phyloP scores from a whole-genome alignment of 176 grass and related monocot species.

The Dendrocalamus sinicus region DNA sequence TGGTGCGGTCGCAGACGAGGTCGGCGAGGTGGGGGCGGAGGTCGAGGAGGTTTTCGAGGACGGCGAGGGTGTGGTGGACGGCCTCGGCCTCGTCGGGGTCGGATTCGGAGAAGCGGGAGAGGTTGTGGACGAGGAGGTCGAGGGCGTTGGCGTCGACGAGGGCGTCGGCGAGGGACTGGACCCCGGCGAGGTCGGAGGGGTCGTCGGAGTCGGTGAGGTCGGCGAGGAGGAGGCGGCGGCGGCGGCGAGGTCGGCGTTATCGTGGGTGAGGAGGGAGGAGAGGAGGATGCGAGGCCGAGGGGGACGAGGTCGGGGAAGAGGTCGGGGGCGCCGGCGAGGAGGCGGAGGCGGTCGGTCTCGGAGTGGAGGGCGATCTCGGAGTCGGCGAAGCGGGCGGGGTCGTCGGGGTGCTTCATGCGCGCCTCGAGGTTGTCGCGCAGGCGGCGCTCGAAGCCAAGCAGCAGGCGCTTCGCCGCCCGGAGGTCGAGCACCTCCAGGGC shows the following conservation, averaged over 20 bases:
- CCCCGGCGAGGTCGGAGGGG: constrained; percentile 60
- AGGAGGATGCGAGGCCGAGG: constrained; percentile 71
- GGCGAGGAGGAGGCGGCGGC: constrained; percentile 75
- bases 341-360: constrained; percentile 75
- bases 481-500: constrained; percentile 81
- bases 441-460: constrained; percentile 84
- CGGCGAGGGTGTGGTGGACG: constrained; percentile 72
- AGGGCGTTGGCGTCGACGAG: constrained; percentile 81
- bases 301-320: constrained; percentile 85
- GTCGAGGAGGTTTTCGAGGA: constrained; percentile 91
- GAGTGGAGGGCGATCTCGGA: constrained; percentile 85
- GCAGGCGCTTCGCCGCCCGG: constrained; percentile 76
- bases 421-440: constrained; percentile 94
- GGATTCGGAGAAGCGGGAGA: constrained; percentile 80
- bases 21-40: constrained; percentile 78
- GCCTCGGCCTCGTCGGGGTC: constrained; percentile 80
- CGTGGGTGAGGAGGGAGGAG: constrained; percentile 77
- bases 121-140: constrained; percentile 85
- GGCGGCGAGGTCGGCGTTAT: constrained; percentile 82
- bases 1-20: constrained; percentile 79
- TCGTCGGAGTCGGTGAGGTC: constrained; percentile 91
- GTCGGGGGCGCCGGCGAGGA: constrained; percentile 82
- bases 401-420: constrained; percentile 88
- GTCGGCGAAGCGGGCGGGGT: constrained; percentile 82
- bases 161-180: constrained; percentile 64